Evolutionary conservation across 2,329 filamentous ascomycete genomes (phyloP).

Genomic region (Clarireedia sp.): DNA sequence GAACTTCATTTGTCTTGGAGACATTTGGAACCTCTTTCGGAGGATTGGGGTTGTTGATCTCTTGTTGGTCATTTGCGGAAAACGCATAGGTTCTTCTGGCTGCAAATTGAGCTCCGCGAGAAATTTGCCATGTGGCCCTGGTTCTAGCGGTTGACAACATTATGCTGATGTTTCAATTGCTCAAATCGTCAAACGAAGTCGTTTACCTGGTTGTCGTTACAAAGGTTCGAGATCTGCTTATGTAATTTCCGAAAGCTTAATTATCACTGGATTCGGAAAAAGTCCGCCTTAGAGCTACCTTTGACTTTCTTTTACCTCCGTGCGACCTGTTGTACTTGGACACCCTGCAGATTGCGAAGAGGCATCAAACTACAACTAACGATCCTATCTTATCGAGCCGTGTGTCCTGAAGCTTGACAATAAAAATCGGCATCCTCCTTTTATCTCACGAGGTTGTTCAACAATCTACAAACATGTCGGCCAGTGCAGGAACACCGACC

Average conservation of each 20-base stretch:
- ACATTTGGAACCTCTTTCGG: slow-evolving; percentile 43
- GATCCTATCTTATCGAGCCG: neutral
- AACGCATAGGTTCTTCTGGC: slow-evolving; percentile 26
- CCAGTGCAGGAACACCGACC: slow-evolving; percentile 15
- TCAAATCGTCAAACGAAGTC: slow-evolving; percentile 1
- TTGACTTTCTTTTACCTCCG: slow-evolving; percentile 4
- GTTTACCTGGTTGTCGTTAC: slow-evolving; percentile 2
- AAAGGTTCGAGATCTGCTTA: neutral
- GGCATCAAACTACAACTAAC: neutral
- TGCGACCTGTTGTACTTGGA: neutral
- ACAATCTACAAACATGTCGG: slow-evolving; percentile 21
- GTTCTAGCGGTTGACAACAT: slow-evolving; percentile 38
- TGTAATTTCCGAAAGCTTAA: slow-evolving; percentile 6
- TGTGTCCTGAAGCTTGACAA: neutral
- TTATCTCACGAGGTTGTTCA: neutral
- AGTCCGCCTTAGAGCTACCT: neutral
- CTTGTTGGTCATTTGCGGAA: slow-evolving; percentile 43
- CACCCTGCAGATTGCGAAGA: neutral
- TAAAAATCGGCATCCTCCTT: neutral
- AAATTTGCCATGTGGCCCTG: slow-evolving; percentile 33
- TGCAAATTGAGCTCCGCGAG: slow-evolving; percentile 26
- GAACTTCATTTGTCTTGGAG: slow-evolving; percentile 52
- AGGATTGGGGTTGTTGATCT: slow-evolving; percentile 35
- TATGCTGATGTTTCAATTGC: slow-evolving; percentile 26
- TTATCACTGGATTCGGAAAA: neutral